phyloP scores from a whole-genome alignment of 371 early-diverging fungal genomes.

The Phascolomyces articulosus region DNA sequence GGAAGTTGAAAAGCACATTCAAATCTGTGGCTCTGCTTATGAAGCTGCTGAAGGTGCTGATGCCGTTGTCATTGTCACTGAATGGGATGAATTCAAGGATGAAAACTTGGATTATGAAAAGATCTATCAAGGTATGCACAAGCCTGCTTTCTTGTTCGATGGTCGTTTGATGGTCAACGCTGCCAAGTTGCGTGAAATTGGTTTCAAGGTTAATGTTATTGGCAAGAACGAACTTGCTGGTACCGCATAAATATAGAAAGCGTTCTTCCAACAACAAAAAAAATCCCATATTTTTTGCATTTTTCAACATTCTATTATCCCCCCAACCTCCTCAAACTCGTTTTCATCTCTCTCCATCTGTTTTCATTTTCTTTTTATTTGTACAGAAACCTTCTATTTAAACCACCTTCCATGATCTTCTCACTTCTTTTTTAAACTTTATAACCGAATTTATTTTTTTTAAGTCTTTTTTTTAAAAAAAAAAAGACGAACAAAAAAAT shows the following conservation, averaged over 20 bases:
- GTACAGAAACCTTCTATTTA: no score
- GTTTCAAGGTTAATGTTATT: slow-evolving; percentile 85
- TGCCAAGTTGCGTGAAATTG: slow-evolving; percentile 73
- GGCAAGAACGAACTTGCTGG: slow-evolving; percentile 72
- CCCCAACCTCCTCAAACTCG: no score
- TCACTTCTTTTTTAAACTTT: no score
- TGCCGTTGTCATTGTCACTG: slow-evolving; percentile 87
- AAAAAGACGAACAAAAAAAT: no score
- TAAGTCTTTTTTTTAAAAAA: no score
- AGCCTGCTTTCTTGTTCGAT: slow-evolving; percentile 94
- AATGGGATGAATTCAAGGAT: slow-evolving; percentile 93
- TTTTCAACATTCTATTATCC: no score
- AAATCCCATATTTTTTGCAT: no score
- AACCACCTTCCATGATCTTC: no score
- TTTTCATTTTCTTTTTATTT: no score
- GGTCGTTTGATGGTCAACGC: slow-evolving; percentile 88
- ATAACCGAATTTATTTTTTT: no score
- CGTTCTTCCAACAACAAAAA: no score
- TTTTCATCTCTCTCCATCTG: no score
- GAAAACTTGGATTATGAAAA: slow-evolving; percentile 69
- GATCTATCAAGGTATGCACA: slow-evolving; percentile 78
- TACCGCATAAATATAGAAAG: slow-evolving; percentile 47
- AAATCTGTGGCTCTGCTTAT: slow-evolving; percentile 65
- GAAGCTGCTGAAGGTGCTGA: slow-evolving; percentile 75
- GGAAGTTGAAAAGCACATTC: slow-evolving; percentile 67